Evolutionary conservation across 2,329 filamentous ascomycete genomes (phyloP), one percentile per base, ranked within the genome.

Genomic region (Emergomyces pasteurianus): DNA sequence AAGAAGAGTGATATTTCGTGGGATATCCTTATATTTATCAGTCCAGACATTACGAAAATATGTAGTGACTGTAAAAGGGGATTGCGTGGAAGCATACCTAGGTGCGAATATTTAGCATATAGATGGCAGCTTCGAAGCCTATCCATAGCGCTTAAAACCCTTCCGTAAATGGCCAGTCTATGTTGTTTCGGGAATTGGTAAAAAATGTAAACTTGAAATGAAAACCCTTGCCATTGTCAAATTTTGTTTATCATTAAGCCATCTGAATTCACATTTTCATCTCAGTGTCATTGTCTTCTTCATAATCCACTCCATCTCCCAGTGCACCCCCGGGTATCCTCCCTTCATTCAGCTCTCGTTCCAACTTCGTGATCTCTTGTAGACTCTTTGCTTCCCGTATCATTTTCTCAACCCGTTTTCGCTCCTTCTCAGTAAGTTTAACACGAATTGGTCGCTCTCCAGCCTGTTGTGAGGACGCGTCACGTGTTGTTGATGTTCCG

Each of bases 261-360:
- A 49, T 50, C 31, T 21, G 34, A 58, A 43, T 64, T 74, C 64
- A 76, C 73, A 77, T 75, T 63, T 67, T 65, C 58, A 69, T 66
- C 42, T 66, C 67, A 46, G 66, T 70, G 23, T 62, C 67, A 36
- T 72, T 71, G 55, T 73, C 71, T 31, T 63, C 67, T 49, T 69
- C 69, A 58, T 67, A 67, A n/a, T 61, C 64, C 47, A 68, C 70
- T 54, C 67, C 70, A 34, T 61, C 64, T 50, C 68, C 71, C 43
- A 77, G 65, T 31, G 74, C 82, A 34, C 86, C 88, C 40, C 82
- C 80, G 2, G 92, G 92, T 73, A 97, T 81, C 70, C 89, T 81
- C 1, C 94, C 94, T 74, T 97, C 92, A 64, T 89, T 89, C 66
- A 97, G 77, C 74, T 94, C 90, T 79, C 92, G 95, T 79, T 99